phyloP scores from a whole-genome alignment of 805 yeast species.

The Sporopachydermia lactativora region DNA sequence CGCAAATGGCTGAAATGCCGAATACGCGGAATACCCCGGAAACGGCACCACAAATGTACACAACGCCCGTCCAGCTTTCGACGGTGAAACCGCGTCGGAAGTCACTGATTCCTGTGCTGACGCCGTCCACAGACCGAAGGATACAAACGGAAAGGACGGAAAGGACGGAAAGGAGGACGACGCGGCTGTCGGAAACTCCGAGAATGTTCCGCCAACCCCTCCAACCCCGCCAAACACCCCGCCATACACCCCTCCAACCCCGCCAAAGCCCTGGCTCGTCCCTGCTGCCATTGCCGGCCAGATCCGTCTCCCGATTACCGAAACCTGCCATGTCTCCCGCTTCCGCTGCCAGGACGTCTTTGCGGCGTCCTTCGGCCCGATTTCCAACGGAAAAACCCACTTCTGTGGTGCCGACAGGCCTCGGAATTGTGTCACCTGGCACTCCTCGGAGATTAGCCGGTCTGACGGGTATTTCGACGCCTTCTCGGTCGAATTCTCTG shows the following conservation, averaged over 20 bases:
- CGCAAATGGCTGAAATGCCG: too few species aligned
- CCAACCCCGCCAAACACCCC: neutral
- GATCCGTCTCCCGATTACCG: too few species aligned
- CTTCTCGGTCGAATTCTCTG: neutral
- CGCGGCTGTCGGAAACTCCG: neutral
- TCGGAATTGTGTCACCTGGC: neutral
- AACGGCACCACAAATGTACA: too few species aligned
- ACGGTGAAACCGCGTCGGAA: neutral
- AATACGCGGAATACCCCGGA: too few species aligned
- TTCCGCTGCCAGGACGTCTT: neutral
- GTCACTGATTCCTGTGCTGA: constrained; percentile 1
- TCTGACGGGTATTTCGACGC: neutral
- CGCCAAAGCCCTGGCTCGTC: neutral
- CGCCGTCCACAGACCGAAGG: neutral
- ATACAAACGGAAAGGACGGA: too few species aligned
- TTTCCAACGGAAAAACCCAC: neutral
- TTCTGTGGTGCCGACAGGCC: neutral
- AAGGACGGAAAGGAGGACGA: too few species aligned
- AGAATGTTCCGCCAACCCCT: neutral
- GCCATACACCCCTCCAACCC: neutral
- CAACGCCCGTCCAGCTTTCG: too few species aligned
- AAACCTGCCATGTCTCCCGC: too few species aligned
- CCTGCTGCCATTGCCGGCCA: neutral
- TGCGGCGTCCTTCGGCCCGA: neutral
- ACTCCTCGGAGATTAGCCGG: neutral